phyloP scores from a whole-genome alignment of 257 asterid genomes.

The Verbena officinalis region DNA sequence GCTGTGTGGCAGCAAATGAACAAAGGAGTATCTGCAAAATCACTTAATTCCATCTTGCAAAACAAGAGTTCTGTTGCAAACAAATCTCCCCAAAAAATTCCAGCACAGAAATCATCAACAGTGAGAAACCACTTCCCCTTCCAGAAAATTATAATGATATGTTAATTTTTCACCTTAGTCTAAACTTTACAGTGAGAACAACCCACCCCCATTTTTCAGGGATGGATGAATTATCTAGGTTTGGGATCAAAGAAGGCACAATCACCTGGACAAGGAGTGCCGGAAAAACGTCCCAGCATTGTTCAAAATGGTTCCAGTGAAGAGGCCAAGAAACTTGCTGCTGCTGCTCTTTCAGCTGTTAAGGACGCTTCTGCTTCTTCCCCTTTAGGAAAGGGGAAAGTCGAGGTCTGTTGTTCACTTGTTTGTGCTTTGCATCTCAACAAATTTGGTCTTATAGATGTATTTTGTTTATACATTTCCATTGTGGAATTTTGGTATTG shows the following conservation, averaged over 20 bases:
- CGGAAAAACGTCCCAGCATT: constrained; percentile 34
- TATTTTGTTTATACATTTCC: too few species aligned
- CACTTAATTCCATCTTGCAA: constrained; percentile 56
- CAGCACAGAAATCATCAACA: constrained; percentile 47
- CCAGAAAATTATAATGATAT: neutral
- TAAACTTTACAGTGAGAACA: constrained; percentile 28
- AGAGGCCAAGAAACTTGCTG: constrained; percentile 80
- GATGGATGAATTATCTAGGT: constrained; percentile 81
- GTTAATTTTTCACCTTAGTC: constrained; percentile 21
- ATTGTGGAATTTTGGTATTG: too few species aligned
- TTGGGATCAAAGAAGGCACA: constrained; percentile 64
- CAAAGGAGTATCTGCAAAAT: constrained; percentile 71
- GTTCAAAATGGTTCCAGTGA: constrained; percentile 46
- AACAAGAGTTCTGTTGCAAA: constrained; percentile 42
- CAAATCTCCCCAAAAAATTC: constrained; percentile 40
- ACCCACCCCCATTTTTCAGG: constrained; percentile 45
- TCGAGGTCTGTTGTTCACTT: constrained; percentile 60
- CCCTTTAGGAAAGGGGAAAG: constrained; percentile 67
- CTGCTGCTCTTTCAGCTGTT: constrained; percentile 93
- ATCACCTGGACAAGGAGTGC: constrained; percentile 39
- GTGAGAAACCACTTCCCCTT: constrained; percentile 38
- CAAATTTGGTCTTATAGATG: neutral
- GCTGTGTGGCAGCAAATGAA: constrained; percentile 95
- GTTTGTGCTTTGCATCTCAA: constrained; percentile 18
- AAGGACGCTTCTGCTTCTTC: constrained; percentile 66